A percentile compares a stretch with the other conserved stretches of the same genome.
Evolutionary conservation across 2,329 filamentous ascomycete genomes (phyloP).

Genomic region (Arthrobotrys sinensis): DNA sequence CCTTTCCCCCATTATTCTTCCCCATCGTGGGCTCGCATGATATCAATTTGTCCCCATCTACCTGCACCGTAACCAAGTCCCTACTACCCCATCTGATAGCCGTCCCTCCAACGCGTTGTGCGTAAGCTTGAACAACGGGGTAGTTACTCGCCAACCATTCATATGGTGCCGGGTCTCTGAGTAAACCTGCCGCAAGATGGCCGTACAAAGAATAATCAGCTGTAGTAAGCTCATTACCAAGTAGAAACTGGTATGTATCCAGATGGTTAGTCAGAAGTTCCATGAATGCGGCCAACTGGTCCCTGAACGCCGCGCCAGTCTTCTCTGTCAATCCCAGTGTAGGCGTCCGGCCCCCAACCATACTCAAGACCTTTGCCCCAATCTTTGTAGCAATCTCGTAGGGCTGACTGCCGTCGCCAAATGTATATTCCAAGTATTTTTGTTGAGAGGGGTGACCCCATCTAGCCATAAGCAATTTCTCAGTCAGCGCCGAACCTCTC

Average conservation of each 20-base stretch:
- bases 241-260: constrained; percentile 51
- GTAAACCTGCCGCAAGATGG: constrained; percentile 21
- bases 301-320: constrained; percentile 20
- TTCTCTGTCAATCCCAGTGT: constrained; percentile 39
- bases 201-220: constrained; percentile 53
- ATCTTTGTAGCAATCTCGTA: constrained; percentile 22
- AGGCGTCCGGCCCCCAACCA: constrained; percentile 24
- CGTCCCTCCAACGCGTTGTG: constrained; percentile 27
- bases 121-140: constrained; percentile 47
- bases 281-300: constrained; percentile 36
- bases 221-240: constrained; percentile 33
- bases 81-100: constrained; percentile 49
- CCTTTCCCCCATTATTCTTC: constrained; percentile 29
- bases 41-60: constrained; percentile 28
- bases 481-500: not conserved
- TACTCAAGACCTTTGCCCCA: constrained; percentile 17
- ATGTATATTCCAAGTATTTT: constrained; percentile 54
- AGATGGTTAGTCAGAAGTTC: constrained; percentile 45
- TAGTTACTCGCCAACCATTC: constrained; percentile 35
- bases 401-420: constrained; percentile 35
- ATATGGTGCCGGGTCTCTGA: constrained; percentile 52
- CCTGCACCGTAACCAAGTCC: constrained; percentile 38
- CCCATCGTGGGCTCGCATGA: constrained; percentile 48
- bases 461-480: constrained; percentile 2
- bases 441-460: constrained; percentile 35